phyloP scores from a whole-genome alignment of 352 stramenopile genomes.

The Elongisporangium anandrum region DNA sequence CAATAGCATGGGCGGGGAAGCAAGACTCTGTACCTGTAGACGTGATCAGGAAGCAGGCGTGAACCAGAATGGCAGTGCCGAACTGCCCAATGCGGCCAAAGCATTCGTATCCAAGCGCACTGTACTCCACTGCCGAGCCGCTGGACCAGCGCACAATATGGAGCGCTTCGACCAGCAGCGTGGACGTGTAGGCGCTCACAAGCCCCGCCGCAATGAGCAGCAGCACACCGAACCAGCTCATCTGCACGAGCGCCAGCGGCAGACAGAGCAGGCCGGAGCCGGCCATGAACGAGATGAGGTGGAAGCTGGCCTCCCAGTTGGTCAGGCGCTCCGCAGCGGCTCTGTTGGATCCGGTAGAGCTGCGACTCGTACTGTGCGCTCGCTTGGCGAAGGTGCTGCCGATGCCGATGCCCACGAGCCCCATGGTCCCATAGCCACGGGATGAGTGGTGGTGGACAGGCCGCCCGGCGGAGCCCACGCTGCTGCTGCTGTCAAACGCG shows the following conservation, averaged over 20 bases:
- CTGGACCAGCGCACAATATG: constrained; percentile 66
- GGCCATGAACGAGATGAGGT: constrained; percentile 73
- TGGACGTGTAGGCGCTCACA: constrained; percentile 60
- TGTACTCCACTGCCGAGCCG: constrained; percentile 56
- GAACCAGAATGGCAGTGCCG: constrained; percentile 37
- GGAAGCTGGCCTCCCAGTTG: constrained; percentile 62
- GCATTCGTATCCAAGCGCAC: constrained; percentile 66
- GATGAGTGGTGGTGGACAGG: background rate
- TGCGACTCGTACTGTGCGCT: constrained; percentile 17
- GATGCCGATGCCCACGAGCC: background rate
- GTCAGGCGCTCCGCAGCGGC: constrained; percentile 24
- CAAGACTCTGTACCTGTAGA: constrained; percentile 25
- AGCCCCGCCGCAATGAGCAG: constrained; percentile 42
- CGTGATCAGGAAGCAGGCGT: constrained; percentile 56
- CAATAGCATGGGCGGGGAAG: background rate
- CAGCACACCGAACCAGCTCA: constrained; percentile 73
- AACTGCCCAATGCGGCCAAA: constrained; percentile 41
- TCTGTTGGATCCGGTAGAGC: constrained; percentile 16
- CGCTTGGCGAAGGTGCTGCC: constrained; percentile 1
- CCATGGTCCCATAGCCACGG: constrained; percentile 1
- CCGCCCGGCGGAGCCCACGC: background rate
- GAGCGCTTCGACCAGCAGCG: constrained; percentile 64
- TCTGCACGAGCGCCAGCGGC: constrained; percentile 68
- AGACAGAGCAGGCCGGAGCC: constrained; percentile 71
- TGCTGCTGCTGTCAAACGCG: background rate